Base-by-base conservation (phyloP, 192 early-diverging fungal genomes). In the Mycoemilia scoparia region DNA sequence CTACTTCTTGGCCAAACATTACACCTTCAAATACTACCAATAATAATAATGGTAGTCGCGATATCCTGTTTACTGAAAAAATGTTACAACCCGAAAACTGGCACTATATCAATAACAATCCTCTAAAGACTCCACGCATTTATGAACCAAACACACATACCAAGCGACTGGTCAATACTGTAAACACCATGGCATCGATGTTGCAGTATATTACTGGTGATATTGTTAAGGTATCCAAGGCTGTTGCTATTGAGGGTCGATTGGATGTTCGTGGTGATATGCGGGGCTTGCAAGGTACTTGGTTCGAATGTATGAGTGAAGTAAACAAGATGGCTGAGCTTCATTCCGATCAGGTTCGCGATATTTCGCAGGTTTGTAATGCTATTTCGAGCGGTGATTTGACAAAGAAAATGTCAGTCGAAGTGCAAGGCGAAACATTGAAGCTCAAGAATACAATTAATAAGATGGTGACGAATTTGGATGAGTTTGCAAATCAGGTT, bases 221-320 rank as follows among this genome's bases (percentile, higher is more conserved):
- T 38, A 70, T 82, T 7, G 69, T 71, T 10, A 64, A 70, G 24
- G 79, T 82, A 3, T 66, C 74, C 4, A 63, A 66, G 32, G 76
- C 77, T 47, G 76, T 79, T 30, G 79, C 76, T 15, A 66, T 66
- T 0, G 67, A 76, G 41, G 80, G 80, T 3, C 58, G 52, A 21
- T 41, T 83, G 4, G 80, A 77, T 10, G 70, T 64, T 1, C 76
- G 75, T 41, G 76, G 70, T 21, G 42, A 68, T 6, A 66, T 75
- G 8, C 51, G 50, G 27, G 77, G 60, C 5, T 56, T 70, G 1
- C 55, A 49, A 10, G 77, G 77, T 3, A 73, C 66, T 1, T 79
- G 77, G 77, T 65, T 71, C 28, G 60, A 71, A 22, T 39, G 76
- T 18, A 74, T 72, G 20, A 72, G 63, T 47, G 67, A 76, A 19